These are phyloP conservation scores for Trichoderma breve DNA, from an alignment of 2,329 filamentous ascomycete species.

Conservation along the genomic window DNA sequence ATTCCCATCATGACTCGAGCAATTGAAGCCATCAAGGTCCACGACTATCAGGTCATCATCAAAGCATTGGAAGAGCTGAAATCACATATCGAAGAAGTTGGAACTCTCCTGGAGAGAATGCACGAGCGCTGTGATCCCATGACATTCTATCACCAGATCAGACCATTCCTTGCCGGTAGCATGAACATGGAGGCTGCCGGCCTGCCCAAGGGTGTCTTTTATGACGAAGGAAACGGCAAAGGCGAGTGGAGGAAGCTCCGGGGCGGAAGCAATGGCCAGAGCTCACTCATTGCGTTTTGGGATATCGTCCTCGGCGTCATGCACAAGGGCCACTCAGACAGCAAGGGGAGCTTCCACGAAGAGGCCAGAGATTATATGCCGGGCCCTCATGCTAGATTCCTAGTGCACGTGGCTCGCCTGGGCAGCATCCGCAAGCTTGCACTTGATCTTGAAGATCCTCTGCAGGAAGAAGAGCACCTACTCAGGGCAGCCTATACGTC, in stretches of 20 bases:
- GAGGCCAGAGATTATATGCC: slow-evolving; percentile 92
- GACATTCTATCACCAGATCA: slow-evolving; percentile 84
- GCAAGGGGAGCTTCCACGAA: slow-evolving; percentile 46
- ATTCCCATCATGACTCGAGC: slow-evolving; percentile 77
- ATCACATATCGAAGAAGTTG: slow-evolving; percentile 66
- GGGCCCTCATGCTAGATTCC: slow-evolving; percentile 73
- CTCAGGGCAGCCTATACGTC: slow-evolving; percentile 59
- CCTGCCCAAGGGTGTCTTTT: slow-evolving; percentile 78
- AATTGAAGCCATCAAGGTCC: slow-evolving; percentile 63
- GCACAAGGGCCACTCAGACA: slow-evolving; percentile 51
- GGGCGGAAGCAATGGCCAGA: slow-evolving; percentile 93
- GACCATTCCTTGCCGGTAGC: slow-evolving; percentile 85
- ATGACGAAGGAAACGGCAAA: slow-evolving; percentile 68
- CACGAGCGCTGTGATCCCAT: slow-evolving; percentile 84
- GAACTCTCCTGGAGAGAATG: slow-evolving; percentile 72
- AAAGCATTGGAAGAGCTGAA: slow-evolving; percentile 64
- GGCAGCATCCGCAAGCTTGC: slow-evolving; percentile 74
- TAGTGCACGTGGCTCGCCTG: slow-evolving; percentile 66
- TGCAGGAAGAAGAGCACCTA: slow-evolving; percentile 48
- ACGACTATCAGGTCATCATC: slow-evolving; percentile 60
- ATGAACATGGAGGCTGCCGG: slow-evolving; percentile 89
- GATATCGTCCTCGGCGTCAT: slow-evolving; percentile 83
- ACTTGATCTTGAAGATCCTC: slow-evolving; percentile 48
- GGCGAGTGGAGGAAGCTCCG: slow-evolving; percentile 72
- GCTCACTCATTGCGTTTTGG: slow-evolving; percentile 89